Evolutionary conservation across 2,329 filamentous ascomycete genomes (phyloP), one percentile per base, ranked within the genome.

Genomic region (Tolypocladium paradoxum): DNA sequence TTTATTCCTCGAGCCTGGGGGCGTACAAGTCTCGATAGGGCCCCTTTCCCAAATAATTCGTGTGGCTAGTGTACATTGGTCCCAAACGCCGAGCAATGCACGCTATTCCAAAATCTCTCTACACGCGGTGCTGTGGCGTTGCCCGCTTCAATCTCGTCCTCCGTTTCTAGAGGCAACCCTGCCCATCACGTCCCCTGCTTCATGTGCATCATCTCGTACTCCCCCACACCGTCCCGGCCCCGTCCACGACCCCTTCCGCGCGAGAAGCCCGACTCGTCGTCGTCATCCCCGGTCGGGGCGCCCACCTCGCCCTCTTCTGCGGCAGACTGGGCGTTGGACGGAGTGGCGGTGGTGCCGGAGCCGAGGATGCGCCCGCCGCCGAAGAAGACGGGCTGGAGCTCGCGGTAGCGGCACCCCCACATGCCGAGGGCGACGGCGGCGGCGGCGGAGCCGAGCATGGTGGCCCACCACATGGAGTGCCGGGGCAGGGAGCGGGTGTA

Each of bases 371-470:
- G 65, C 9, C 68, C 74, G 2, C 85, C 85, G 22, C 90, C 90
- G 65, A 97, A 96, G 55, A 82, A 85, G 61, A 97, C 95, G 12
- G 93, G 92, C 63, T 83, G 79, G 53, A 99, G 73, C 70, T 99
- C 93, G 56, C 92, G 79, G 76, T 90, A 95, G 64, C 85, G 89
- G 66, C 92, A 97, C 3, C 85, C 88, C 88, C 92, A 97, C 37
- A 95, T 85, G 4, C 89, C 91, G 2, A 93, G 74, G 48, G 75
- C 81, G 9, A 78, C 69, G 33, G 73, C 72, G 3, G 75, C 53
- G 4, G 67, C 70, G 40, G 73, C 70, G 2, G 78, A 79, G 16
- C 62, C 64, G 12, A 66, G 59, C 76, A 81, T 79, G 58, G 76
- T 71, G 54, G 73, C 74, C 92, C 93, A 99, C 93, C 93, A 99